Evolutionary conservation across 768 basidiomycete species (phyloP).

Genomic region (Suillus clintonianus): DNA sequence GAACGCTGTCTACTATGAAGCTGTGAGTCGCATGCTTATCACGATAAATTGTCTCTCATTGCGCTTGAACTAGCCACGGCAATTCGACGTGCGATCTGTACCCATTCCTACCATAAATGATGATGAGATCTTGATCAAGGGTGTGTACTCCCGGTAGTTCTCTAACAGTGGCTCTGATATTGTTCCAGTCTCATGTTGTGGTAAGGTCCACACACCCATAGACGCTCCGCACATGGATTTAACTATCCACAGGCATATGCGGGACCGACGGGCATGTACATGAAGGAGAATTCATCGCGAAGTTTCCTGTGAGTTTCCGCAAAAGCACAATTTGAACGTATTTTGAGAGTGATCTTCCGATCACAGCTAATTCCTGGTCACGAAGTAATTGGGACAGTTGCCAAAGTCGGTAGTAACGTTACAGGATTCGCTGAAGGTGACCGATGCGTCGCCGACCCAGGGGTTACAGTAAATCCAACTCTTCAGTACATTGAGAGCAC

Average conservation of each 20-base stretch:
- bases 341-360: not conserved
- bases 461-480: slow-evolving; percentile 25
- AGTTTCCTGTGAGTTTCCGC: slow-evolving; percentile 45
- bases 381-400: slow-evolving; percentile 36
- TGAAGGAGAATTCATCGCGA: slow-evolving; percentile 65
- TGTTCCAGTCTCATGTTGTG: slow-evolving; percentile 43
- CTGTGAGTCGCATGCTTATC: slow-evolving; percentile 27
- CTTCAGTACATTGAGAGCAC: not conserved
- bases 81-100: slow-evolving; percentile 54
- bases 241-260: slow-evolving; percentile 45
- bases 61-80: slow-evolving; percentile 37
- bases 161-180: slow-evolving; percentile 7
- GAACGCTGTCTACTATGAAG: slow-evolving; percentile 53
- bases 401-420: slow-evolving; percentile 43
- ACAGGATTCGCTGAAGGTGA: slow-evolving; percentile 43
- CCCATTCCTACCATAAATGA: slow-evolving; percentile 54
- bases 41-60: not conserved
- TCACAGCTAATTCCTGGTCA: not conserved
- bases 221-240: not conserved
- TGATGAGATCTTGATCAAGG: slow-evolving; percentile 62
- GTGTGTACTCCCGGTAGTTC: slow-evolving; percentile 26
- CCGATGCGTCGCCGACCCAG: slow-evolving; percentile 45
- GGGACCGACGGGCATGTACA: slow-evolving; percentile 68
- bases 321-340: slow-evolving; percentile 8
- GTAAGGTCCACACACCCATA: slow-evolving; percentile 27